Evolutionary conservation across 179 eudicot genomes (phyloP).

Genomic region (Camellia oleifera): DNA sequence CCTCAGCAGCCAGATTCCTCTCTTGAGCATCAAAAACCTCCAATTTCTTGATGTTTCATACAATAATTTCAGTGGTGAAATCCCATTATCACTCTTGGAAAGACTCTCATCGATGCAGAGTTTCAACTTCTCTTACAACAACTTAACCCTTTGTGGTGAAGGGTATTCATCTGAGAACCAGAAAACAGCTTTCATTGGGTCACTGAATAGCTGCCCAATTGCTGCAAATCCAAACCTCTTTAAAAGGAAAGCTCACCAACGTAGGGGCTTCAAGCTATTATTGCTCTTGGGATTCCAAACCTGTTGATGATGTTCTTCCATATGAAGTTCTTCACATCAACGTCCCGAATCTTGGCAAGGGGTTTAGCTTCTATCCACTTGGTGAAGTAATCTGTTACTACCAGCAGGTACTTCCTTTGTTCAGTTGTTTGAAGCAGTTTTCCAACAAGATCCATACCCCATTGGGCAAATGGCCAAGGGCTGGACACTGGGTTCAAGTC

Average conservation of each 20-base stretch:
- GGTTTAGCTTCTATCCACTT: too few relatives aligned
- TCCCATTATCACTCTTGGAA: slow-evolving; percentile 34
- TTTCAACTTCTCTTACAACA: slow-evolving; percentile 61
- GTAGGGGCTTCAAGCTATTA: slow-evolving; percentile 33
- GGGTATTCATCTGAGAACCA: slow-evolving; percentile 28
- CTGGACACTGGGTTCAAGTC: too few relatives aligned
- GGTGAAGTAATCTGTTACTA: too few relatives aligned
- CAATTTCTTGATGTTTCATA: slow-evolving; percentile 51
- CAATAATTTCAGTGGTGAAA: slow-evolving; percentile 51
- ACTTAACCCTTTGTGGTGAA: slow-evolving; percentile 45
- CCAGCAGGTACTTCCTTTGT: too few relatives aligned
- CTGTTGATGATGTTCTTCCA: too few relatives aligned
- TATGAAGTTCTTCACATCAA: too few relatives aligned
- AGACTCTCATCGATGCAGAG: slow-evolving; percentile 49
- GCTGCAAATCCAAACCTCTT: slow-evolving; percentile 54
- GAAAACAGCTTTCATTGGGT: slow-evolving; percentile 46
- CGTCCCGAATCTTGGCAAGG: too few relatives aligned
- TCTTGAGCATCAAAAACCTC: slow-evolving; percentile 30
- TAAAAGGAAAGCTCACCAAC: slow-evolving; percentile 27
- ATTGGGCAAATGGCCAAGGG: too few relatives aligned
- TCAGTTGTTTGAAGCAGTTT: too few relatives aligned
- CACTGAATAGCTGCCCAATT: slow-evolving; percentile 49
- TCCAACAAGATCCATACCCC: too few relatives aligned
- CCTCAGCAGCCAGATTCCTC: slow-evolving; percentile 39
- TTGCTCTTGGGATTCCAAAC: too few relatives aligned